Evolutionary conservation across 148 eudicot species (phyloP).

Genomic region (Beta vulgaris): DNA sequence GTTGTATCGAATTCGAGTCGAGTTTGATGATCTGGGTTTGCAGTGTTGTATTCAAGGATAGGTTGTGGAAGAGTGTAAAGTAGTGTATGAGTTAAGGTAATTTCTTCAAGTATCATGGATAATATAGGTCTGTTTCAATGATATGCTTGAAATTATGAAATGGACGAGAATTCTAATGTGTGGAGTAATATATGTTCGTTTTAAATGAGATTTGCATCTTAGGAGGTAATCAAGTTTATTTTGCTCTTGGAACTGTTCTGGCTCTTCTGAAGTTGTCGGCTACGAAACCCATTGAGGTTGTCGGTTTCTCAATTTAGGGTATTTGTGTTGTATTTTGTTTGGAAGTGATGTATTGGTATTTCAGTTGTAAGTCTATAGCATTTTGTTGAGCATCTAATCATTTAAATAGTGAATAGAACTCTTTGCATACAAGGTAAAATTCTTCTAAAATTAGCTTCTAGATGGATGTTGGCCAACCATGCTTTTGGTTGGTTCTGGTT

Average conservation of each 20-base stretch:
- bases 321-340: not conserved
- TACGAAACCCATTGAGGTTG: slow-evolving; percentile 1
- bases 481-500: slow-evolving; percentile 30
- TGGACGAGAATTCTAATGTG: not conserved
- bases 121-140: not conserved
- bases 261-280: not conserved
- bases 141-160: not conserved
- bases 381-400: not conserved
- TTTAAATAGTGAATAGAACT: not conserved
- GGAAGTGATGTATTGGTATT: not conserved
- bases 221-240: not conserved
- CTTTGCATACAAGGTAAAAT: not conserved
- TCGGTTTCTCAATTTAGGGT: not conserved
- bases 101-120: not conserved
- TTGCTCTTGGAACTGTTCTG: not conserved
- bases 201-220: not conserved
- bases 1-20: no score
- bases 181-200: not conserved
- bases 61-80: slow-evolving; percentile 4
- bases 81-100: not conserved
- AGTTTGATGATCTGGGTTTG: no score
- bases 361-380: not conserved
- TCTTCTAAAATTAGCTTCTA: not conserved
- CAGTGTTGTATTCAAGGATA: slow-evolving; percentile 4
- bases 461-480: slow-evolving; percentile 33